Evolutionary conservation across 1,139 yeast genomes (phyloP).

Genomic region (Taphrina sp.): DNA sequence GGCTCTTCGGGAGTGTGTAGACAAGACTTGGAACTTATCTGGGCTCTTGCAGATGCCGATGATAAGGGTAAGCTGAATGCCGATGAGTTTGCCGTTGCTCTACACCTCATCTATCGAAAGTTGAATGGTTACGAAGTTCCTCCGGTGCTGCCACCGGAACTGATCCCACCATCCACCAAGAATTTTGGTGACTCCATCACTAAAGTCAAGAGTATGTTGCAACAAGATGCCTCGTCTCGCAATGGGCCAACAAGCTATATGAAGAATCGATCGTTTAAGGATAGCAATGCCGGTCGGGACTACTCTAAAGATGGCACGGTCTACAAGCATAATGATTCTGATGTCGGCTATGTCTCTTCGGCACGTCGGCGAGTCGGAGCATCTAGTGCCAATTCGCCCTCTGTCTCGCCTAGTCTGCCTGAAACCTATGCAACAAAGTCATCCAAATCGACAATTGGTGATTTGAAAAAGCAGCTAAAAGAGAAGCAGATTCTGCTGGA

Average conservation of each 20-base stretch:
- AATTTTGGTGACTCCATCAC: constrained; percentile 51
- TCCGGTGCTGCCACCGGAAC: constrained; percentile 48
- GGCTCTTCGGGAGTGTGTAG: constrained; percentile 86
- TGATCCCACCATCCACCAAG: constrained; percentile 55
- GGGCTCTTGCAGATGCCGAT: constrained; percentile 92
- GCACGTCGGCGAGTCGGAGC: constrained; percentile 50
- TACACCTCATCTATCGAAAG: constrained; percentile 84
- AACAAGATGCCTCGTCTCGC: constrained; percentile 40
- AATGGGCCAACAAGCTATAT: constrained; percentile 34
- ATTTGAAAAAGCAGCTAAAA: constrained; percentile 59
- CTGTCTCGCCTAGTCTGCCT: not conserved
- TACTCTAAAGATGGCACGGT: constrained; percentile 54
- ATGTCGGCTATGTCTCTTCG: constrained; percentile 63
- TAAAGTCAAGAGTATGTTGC: constrained; percentile 53
- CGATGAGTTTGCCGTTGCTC: constrained; percentile 85
- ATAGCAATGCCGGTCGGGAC: constrained; percentile 42
- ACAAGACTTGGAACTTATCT: constrained; percentile 79
- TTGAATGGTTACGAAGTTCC: constrained; percentile 78
- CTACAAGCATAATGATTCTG: constrained; percentile 63
- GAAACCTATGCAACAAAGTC: constrained; percentile 32
- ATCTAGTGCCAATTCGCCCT: not conserved
- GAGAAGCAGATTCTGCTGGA: constrained; percentile 69
- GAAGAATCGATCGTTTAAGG: constrained; percentile 39
- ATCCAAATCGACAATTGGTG: constrained; percentile 38
- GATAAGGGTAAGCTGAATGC: constrained; percentile 80